Evolutionary conservation across 495 filamentous ascomycete species (phyloP).

Genomic region (Apodospora peruviana): DNA sequence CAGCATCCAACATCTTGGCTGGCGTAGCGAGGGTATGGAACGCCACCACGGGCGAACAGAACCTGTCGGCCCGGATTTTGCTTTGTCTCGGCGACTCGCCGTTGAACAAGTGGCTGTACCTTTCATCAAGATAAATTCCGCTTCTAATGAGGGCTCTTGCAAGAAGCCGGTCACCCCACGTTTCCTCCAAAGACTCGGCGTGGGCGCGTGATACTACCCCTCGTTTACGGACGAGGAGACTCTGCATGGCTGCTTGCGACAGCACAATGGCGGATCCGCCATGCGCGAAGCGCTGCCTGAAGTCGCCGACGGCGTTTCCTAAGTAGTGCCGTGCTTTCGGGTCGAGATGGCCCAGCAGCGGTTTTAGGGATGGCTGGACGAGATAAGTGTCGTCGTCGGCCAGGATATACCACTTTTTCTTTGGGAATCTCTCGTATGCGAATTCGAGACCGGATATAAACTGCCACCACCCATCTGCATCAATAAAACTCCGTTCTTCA

Average conservation of each 20-base stretch:
- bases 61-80: slow-evolving; percentile 33
- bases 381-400: slow-evolving; percentile 45
- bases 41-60: slow-evolving; percentile 35
- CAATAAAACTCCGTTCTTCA: background rate
- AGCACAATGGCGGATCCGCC: slow-evolving; percentile 41
- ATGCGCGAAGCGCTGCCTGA: slow-evolving; percentile 41
- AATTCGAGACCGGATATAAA: slow-evolving; percentile 40
- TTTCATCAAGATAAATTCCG: slow-evolving; percentile 39
- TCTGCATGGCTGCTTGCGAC: slow-evolving; percentile 34
- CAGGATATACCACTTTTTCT: slow-evolving; percentile 46
- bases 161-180: slow-evolving; percentile 40
- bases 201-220: slow-evolving; percentile 24
- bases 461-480: slow-evolving; percentile 14
- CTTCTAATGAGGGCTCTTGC: slow-evolving; percentile 34
- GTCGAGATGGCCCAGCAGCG: slow-evolving; percentile 36
- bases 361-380: slow-evolving; percentile 32
- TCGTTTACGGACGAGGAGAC: slow-evolving; percentile 28
- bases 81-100: slow-evolving; percentile 38
- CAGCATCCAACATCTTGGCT: slow-evolving; percentile 29
- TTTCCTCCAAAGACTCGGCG: slow-evolving; percentile 31
- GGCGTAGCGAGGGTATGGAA: slow-evolving; percentile 35
- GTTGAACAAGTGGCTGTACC: slow-evolving; percentile 39
- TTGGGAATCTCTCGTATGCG: slow-evolving; percentile 31
- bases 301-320: slow-evolving; percentile 47
- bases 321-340: slow-evolving; percentile 34